Evolutionary conservation across 306 rosid species (phyloP).

Genomic region (Biancaea sappan): DNA sequence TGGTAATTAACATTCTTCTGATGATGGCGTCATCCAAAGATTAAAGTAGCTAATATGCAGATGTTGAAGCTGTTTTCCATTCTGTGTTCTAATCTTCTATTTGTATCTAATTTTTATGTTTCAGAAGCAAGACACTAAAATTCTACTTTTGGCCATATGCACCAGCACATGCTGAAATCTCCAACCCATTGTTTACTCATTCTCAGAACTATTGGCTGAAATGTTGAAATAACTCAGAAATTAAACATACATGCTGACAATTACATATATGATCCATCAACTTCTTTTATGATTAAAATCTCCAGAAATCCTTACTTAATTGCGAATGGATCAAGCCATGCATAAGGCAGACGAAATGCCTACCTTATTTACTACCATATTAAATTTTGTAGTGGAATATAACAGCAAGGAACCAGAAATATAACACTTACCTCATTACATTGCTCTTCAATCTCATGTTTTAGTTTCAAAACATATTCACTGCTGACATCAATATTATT

Average conservation of each 20-base stretch:
- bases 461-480: slow-evolving; percentile 87
- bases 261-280: background rate
- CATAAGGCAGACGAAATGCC: background rate
- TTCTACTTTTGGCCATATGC: background rate
- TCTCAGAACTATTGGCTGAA: background rate
- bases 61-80: background rate
- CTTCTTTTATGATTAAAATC: slow-evolving; percentile 23
- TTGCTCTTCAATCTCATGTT: slow-evolving; percentile 91
- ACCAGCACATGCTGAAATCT: background rate
- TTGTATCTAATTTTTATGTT: slow-evolving; percentile 12
- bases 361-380: background rate
- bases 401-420: slow-evolving; percentile 19
- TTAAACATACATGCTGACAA: background rate
- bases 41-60: background rate
- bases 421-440: slow-evolving; percentile 77
- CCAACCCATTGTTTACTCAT: background rate
- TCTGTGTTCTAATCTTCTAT: background rate
- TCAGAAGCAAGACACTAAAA: background rate
- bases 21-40: background rate
- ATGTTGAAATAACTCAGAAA: background rate
- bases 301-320: background rate
- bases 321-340: background rate
- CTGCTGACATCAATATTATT: slow-evolving; percentile 91
- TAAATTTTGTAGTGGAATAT: slow-evolving; percentile 4
- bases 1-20: background rate